Conservation (phyloP, 2,329 filamentous ascomycete species). For the Proliferodiscus dingleyae region DNA sequence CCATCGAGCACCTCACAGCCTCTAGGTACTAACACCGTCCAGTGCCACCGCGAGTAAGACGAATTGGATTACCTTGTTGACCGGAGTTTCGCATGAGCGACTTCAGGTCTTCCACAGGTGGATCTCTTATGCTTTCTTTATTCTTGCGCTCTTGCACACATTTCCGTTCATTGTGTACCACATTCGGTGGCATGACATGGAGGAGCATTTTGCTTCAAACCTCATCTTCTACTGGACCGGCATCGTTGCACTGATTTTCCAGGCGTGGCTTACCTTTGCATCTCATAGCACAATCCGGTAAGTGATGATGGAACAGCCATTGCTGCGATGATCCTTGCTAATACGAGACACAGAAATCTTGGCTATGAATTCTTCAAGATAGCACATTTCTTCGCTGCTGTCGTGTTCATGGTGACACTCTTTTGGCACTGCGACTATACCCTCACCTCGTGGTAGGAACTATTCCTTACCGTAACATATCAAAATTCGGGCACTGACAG, state of each 20-base stretch:
- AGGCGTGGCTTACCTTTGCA: constrained; percentile 74
- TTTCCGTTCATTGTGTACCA: constrained; percentile 85
- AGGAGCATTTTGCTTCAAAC: constrained; percentile 58
- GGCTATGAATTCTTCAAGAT: constrained; percentile 76
- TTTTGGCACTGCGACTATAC: constrained; percentile 96
- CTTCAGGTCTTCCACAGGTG: constrained; percentile 89
- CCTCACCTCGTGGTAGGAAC: constrained; percentile 61
- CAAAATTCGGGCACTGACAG: no score
- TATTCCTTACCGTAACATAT: no score
- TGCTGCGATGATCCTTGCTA: no score
- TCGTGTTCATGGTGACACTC: constrained; percentile 73
- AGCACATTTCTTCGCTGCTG: constrained; percentile 73
- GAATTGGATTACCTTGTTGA: constrained; percentile 74
- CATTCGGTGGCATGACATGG: constrained; percentile 69
- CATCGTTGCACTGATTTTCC: constrained; percentile 70
- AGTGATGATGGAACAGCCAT: no score
- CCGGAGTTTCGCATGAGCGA: constrained; percentile 83
- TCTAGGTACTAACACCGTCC: not conserved
- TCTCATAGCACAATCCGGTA: constrained; percentile 60
- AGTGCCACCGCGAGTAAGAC: constrained; percentile 80
- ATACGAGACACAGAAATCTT: constrained; percentile 37
- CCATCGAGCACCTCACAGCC: not conserved
- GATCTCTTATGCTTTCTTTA: constrained; percentile 77
- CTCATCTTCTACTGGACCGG: constrained; percentile 75
- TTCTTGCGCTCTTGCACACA: constrained; percentile 75